Evolutionary conservation across 106 monocot species (phyloP).

Genomic region (Alisma plantagoaquatica): DNA sequence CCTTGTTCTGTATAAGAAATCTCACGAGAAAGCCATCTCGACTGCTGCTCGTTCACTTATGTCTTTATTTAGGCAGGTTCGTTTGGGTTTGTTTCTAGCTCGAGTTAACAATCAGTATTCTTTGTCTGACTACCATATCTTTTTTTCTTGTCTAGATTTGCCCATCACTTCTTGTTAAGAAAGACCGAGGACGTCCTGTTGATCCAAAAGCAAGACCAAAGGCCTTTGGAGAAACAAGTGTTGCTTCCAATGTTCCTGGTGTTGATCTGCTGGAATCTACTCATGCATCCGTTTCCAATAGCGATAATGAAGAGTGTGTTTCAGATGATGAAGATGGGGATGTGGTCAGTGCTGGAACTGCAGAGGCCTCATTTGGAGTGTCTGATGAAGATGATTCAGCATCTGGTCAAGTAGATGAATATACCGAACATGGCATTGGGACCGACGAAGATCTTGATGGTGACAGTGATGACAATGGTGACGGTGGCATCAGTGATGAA

Average conservation of each 20-base stretch:
- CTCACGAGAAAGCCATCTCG: constrained; percentile 92
- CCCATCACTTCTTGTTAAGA: constrained; percentile 84
- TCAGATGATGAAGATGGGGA: constrained; percentile 20
- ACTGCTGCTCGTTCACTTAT: constrained; percentile 90
- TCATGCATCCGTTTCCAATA: constrained; percentile 13
- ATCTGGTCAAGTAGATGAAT: constrained; percentile 10
- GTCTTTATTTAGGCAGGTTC: constrained; percentile 87
- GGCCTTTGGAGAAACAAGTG: constrained; percentile 86
- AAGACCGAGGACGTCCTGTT: constrained; percentile 80
- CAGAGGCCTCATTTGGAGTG: constrained; percentile 3
- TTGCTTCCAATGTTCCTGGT: constrained; percentile 56
- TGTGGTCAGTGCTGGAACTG: constrained; percentile 16
- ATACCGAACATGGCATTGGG: constrained; percentile 9
- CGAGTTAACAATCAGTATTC: too few species aligned
- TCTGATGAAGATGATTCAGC: constrained; percentile 3
- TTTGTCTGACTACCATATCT: too few species aligned
- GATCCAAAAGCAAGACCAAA: constrained; percentile 91
- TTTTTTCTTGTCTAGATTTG: constrained; percentile 58
- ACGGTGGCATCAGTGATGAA: constrained; percentile 4
- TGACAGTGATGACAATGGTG: constrained; percentile 10
- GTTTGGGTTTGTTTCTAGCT: too few species aligned
- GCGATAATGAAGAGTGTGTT: constrained; percentile 29
- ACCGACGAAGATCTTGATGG: constrained; percentile 8
- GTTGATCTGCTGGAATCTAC: constrained; percentile 62
- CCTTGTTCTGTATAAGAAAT: constrained; percentile 89